Evolutionary conservation across 139 green algal genomes (phyloP), one percentile per base, ranked within the genome.

Genomic region (Nannochloris sp.): DNA sequence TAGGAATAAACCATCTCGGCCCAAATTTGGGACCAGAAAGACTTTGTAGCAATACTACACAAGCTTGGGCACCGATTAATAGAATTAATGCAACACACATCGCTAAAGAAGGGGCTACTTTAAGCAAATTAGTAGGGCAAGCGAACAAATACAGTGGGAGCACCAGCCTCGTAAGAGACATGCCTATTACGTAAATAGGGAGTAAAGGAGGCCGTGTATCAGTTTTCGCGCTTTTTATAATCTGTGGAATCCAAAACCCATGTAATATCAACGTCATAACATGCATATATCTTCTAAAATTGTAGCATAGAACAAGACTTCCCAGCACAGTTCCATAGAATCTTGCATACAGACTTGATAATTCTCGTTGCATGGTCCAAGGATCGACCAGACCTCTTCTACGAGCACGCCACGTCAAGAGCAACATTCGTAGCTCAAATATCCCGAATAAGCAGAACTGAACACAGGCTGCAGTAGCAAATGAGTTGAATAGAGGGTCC

Each of bases 211-310:
- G 85, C 19, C 71, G 70, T 13, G 65, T 27, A 60, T 89, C 85
- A 8, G 29, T 54, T 2, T 31, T 24, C 4, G 72, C 83, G 64
- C 75, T 89, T 60, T 81, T 69, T 33, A 92, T 33, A 45, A 97
- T 83, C 66, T 97, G 90, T 13, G 90, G 90, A 13, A 92, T 24
- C 90, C 90, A 97, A 65, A 91, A 96, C 53, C 55, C 80, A 74
- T 79, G 81, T 44, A 84, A 48, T 2, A 47, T 14, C 63, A 91
- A 78, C 35, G 85, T 42, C 51, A 90, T 38, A 29, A 75, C 3
- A 1, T 48, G 34, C 31, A 83, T 35, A 29, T 76, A 58, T 38
- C 66, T 60, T 19, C 80, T 74, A 29, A 84, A 37, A 34, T 81
- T 55, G 64, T 82, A 90, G 6, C 67, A 66, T 1, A 89, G 13